phyloP scores from a whole-genome alignment of 305 asterid species.

The Fraxinus baroniana region DNA sequence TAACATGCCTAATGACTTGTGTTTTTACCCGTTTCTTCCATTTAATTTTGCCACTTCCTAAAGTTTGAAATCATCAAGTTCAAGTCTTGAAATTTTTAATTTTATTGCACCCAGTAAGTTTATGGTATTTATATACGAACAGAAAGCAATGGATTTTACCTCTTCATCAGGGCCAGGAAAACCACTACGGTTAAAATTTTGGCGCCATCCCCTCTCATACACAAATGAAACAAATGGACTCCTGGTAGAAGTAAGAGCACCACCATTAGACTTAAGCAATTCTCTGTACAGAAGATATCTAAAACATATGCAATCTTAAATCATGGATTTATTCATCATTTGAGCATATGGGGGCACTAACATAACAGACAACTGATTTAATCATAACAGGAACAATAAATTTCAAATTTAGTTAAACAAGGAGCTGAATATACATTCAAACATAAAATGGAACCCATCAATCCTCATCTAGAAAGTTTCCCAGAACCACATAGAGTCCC shows the following conservation, averaged over 20 bases:
- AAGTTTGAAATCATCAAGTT: slow-evolving; percentile 12
- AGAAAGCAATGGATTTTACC: slow-evolving; percentile 45
- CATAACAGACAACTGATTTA: background rate
- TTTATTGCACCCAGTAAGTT: background rate
- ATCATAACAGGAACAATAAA: background rate
- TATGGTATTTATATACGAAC: slow-evolving; percentile 4
- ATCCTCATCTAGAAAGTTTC: background rate
- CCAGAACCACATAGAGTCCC: background rate
- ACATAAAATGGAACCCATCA: background rate
- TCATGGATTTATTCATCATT: background rate
- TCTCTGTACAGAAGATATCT: background rate
- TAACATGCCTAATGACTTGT: background rate
- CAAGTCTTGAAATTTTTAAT: background rate
- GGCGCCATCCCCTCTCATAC: slow-evolving; percentile 99
- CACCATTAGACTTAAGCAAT: slow-evolving; percentile 28
- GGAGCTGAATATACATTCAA: background rate
- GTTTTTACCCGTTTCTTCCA: background rate
- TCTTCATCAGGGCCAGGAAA: slow-evolving; percentile 98
- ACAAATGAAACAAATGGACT: slow-evolving; percentile 87
- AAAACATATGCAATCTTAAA: background rate
- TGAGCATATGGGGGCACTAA: background rate
- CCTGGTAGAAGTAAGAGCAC: slow-evolving; percentile 48
- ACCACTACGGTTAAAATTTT: slow-evolving; percentile 73
- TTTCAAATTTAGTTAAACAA: background rate
- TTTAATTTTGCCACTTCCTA: background rate